Percentiles rank a stretch among this genome's conserved stretches.
Conservation (phyloP, 495 filamentous ascomycete species). For the Xylaria castorea region DNA sequence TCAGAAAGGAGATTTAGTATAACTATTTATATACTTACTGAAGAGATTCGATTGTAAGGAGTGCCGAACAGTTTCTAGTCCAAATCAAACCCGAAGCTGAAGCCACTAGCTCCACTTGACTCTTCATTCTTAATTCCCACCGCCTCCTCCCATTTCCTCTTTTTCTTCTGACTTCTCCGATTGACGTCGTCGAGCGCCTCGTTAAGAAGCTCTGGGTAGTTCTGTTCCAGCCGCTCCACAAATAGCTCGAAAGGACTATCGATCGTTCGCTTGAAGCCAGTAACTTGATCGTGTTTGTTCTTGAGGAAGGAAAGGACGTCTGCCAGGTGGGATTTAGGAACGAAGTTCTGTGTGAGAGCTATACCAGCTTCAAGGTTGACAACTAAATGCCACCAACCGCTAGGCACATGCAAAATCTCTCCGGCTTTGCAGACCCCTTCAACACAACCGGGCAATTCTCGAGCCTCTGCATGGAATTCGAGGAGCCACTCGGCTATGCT, state of each 20-base stretch:
- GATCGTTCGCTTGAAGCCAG: conserved; percentile 80
- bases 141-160: conserved; percentile 86
- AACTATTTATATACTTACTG: background rate
- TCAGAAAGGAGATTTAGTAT: background rate
- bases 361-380: conserved; percentile 85
- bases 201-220: conserved; percentile 69
- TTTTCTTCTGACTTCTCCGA: conserved; percentile 66
- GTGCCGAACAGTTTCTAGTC: conserved; percentile 46
- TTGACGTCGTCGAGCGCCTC: conserved; percentile 69
- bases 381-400: conserved; percentile 96
- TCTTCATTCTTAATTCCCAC: conserved; percentile 57
- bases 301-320: conserved; percentile 82
- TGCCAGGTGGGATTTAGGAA: conserved; percentile 75
- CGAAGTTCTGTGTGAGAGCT: conserved; percentile 96
- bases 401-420: conserved; percentile 91
- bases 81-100: conserved; percentile 73
- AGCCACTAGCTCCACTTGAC: conserved; percentile 60
- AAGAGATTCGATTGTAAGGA: background rate
- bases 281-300: conserved; percentile 83
- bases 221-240: conserved; percentile 67
- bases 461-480: conserved; percentile 87
- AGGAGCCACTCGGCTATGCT: conserved; percentile 97
- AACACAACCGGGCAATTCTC: conserved; percentile 75
- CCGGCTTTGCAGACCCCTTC: conserved; percentile 89
- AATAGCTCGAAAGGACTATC: conserved; percentile 78